Base-by-base conservation (phyloP, 179 eudicot genomes). In the Drosera spatulata region DNA sequence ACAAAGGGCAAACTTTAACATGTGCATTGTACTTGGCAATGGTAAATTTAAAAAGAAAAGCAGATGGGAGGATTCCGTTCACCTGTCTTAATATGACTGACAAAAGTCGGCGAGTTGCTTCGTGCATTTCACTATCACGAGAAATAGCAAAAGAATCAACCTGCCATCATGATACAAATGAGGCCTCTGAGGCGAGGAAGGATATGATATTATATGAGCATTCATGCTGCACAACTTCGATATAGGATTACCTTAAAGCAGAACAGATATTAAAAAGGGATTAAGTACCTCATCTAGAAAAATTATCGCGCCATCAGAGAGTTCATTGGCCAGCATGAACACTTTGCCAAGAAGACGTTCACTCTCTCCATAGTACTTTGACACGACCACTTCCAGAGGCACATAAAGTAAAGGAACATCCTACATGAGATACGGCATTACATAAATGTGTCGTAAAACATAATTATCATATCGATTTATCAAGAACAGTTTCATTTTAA, bases 341-440 rank as follows among this genome's bases (percentile, higher is more conserved):
- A 94, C 88, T 74, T 85, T 94, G 39, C 97, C 97, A 54, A 94
- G 67, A 65, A 86, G 74, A 43, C 96, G 90, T 66, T 94, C 96
- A 65, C 97, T 94, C 77, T 94, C 99, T 61, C 99, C 99, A 67
- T 84, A 94, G 65, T 83, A 94, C 74, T 94, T 94, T 48, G 96
- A 94, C 93, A 93, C 64, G 66, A 94, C 83, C 59, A 80, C 80
- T 67, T 93, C 99, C 66, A 94, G 65, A 15, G 99, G 99, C 64
- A 94, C 88, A 81, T 94, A 90, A 59, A 90, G 63, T 75, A 94
- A 72, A 0, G 97, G 97, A 61, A 87, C 88, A 65, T 94, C 94
- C 99, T 94, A 64, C 6, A 57, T 12, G 50, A 50, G 53, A 71
- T 47, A 13, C 39, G 40, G 51, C 38, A 12, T 13, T 10, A 2